phyloP scores from a whole-genome alignment of 106 monocot genomes.

The Triglochin maritima region DNA sequence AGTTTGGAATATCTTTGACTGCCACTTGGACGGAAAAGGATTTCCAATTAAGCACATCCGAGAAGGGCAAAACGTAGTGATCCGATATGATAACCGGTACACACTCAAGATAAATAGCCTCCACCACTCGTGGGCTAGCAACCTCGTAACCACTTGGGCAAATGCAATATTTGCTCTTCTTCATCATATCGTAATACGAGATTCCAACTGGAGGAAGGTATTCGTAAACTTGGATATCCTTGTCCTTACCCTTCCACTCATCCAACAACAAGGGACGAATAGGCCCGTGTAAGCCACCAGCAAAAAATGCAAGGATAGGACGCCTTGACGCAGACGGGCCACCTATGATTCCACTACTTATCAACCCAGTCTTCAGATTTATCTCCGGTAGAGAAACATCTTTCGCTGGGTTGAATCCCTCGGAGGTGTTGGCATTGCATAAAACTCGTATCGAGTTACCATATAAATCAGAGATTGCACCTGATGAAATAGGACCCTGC shows the following conservation, averaged over 20 bases:
- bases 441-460: constrained; percentile 68
- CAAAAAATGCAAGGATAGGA: constrained; percentile 75
- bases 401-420: constrained; percentile 65
- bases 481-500: constrained; percentile 61
- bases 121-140: constrained; percentile 75
- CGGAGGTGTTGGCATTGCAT: constrained; percentile 85
- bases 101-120: constrained; percentile 80
- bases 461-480: constrained; percentile 26
- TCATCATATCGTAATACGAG: constrained; percentile 71
- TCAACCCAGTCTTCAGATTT: constrained; percentile 34
- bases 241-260: constrained; percentile 65
- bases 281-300: constrained; percentile 68
- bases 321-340: constrained; percentile 46
- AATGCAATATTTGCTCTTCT: constrained; percentile 69
- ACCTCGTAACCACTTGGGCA: constrained; percentile 97
- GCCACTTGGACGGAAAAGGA: constrained; percentile 58
- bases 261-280: constrained; percentile 55
- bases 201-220: constrained; percentile 52
- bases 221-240: constrained; percentile 52
- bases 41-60: constrained; percentile 79
- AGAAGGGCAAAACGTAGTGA: constrained; percentile 61
- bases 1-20: constrained; percentile 46
- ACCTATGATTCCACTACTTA: constrained; percentile 26
- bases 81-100: constrained; percentile 80
- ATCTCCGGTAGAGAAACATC: constrained; percentile 76